phyloP scores from a whole-genome alignment of 129 eudicot species.

The Flaveria robusta region DNA sequence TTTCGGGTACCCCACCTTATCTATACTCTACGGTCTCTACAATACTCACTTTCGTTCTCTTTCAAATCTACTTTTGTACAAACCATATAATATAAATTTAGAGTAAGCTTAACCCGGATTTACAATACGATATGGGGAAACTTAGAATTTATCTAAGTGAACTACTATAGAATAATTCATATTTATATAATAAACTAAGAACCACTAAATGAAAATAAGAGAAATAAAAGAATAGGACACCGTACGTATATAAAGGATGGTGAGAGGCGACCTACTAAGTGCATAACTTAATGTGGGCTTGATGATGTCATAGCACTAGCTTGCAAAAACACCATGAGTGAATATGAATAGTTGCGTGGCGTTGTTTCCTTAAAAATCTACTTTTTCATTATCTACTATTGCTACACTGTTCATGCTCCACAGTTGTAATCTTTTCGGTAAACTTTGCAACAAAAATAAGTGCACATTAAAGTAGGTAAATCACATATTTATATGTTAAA shows the following conservation, averaged over 20 bases:
- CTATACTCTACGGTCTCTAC: too few relatives aligned
- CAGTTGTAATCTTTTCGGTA: slow-evolving; percentile 31
- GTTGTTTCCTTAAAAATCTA: slow-evolving; percentile 20
- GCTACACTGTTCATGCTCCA: slow-evolving; percentile 27
- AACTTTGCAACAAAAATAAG: slow-evolving; percentile 18
- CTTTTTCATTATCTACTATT: slow-evolving; percentile 35
- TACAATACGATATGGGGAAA: too few relatives aligned
- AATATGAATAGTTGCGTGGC: slow-evolving; percentile 33
- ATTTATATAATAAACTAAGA: not conserved
- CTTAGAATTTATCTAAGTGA: too few relatives aligned
- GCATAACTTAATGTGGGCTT: not conserved
- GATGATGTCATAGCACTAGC: slow-evolving; percentile 22
- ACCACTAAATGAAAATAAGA: not conserved
- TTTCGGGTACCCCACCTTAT: too few relatives aligned
- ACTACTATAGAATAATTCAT: too few relatives aligned
- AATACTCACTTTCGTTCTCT: too few relatives aligned
- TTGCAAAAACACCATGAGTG: slow-evolving; percentile 28
- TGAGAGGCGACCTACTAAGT: not conserved
- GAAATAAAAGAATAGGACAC: slow-evolving; percentile 29
- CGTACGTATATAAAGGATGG: slow-evolving; percentile 26
- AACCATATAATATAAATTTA: too few relatives aligned
- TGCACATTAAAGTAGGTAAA: slow-evolving; percentile 35
- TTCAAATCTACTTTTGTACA: too few relatives aligned
- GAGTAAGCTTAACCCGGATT: too few relatives aligned
- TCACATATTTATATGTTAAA: slow-evolving; percentile 20